phyloP scores from a whole-genome alignment of 345 rosid species.

The Eucalyptus marginata region DNA sequence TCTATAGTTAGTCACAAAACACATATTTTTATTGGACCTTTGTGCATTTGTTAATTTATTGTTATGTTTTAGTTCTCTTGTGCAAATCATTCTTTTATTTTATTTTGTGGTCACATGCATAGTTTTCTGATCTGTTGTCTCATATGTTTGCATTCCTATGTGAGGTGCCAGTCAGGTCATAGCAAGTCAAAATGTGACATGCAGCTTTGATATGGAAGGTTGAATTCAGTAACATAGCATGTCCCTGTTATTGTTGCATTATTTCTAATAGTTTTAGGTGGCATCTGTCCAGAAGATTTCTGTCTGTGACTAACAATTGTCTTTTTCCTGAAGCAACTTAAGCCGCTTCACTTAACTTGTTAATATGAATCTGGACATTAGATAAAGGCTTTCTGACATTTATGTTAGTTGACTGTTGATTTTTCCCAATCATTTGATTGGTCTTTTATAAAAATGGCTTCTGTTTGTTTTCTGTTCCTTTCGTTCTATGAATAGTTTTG shows the following conservation, averaged over 20 bases:
- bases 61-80: not conserved
- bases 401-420: not conserved
- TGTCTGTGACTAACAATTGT: not conserved
- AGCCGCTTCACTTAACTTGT: not conserved
- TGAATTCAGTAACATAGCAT: not conserved
- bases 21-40: not conserved
- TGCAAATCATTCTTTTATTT: not conserved
- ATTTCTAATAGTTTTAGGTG: not conserved
- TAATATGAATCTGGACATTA: not conserved
- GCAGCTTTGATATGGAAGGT: not conserved
- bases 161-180: not conserved
- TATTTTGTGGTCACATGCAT: not conserved
- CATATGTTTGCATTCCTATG: not conserved
- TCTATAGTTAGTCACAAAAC: not conserved
- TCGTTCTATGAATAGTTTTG: not conserved
- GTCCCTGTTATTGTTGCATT: not conserved
- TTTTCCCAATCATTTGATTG: not conserved
- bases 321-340: not conserved
- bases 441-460: not conserved
- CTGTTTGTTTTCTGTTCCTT: not conserved
- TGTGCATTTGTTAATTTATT: not conserved
- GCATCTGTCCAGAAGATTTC: not conserved
- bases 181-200: not conserved
- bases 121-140: not conserved
- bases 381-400: not conserved